Evolutionary conservation across 495 filamentous ascomycete genomes (phyloP).

Genomic region (Aspergillus indologenus): DNA sequence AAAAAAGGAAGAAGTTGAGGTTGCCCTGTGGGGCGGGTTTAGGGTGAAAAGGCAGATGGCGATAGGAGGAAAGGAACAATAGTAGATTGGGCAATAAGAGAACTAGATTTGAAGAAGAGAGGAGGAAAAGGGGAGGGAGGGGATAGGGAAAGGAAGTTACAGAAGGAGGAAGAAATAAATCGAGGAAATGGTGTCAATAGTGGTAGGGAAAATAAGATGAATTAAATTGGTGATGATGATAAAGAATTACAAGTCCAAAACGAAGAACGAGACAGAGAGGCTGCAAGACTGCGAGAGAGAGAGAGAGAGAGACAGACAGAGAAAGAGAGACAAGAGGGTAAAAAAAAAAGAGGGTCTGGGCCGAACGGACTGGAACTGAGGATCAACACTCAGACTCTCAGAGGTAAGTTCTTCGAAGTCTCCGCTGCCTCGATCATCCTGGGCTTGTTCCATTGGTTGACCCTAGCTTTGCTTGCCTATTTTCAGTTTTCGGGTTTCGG

Average conservation of each 20-base stretch:
- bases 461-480: background rate
- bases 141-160: slow-evolving; percentile 4
- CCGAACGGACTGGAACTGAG: slow-evolving; percentile 1
- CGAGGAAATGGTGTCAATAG: too few relatives aligned
- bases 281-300: background rate
- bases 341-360: background rate
- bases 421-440: slow-evolving; percentile 1
- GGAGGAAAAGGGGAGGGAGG: slow-evolving; percentile 7
- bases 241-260: background rate
- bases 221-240: background rate
- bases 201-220: background rate
- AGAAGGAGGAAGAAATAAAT: too few relatives aligned
- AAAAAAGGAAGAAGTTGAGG: slow-evolving; percentile 1
- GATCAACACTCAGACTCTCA: background rate
- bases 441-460: background rate
- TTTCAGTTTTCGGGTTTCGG: too few relatives aligned
- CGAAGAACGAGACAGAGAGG: background rate
- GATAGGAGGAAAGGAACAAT: background rate
- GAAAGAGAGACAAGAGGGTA: background rate
- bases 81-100: background rate
- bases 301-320: background rate
- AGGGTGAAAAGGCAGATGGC: background rate
- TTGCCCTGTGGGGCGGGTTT: background rate
- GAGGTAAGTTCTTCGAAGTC: background rate
- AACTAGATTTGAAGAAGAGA: too few relatives aligned